Evolutionary conservation across 1,284 basidiomycete genomes (phyloP).

Genomic region (Marasmius oreades): DNA sequence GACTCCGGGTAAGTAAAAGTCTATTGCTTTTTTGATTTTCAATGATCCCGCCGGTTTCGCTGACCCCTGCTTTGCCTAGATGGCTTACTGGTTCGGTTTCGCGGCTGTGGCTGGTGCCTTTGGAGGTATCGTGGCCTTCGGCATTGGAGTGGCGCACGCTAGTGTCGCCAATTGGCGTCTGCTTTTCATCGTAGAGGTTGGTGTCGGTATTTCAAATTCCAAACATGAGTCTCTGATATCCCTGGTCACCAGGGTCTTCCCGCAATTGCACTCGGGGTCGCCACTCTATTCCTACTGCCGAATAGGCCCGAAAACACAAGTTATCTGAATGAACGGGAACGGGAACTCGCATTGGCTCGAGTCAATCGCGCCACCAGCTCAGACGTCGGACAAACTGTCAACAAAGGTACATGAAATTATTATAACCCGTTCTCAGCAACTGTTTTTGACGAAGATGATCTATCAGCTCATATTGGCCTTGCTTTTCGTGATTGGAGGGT

Average conservation of each 20-base stretch:
- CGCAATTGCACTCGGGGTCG: conserved; percentile 62
- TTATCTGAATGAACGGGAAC: conserved; percentile 70
- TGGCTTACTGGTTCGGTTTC: conserved; percentile 79
- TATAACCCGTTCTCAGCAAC: not conserved
- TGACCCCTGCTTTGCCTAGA: conserved; percentile 19
- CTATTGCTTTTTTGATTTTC: not conserved
- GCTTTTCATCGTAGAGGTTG: conserved; percentile 74
- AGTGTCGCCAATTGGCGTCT: conserved; percentile 60
- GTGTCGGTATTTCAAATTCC: conserved; percentile 4
- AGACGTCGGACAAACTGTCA: conserved; percentile 66
- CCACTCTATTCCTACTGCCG: conserved; percentile 67
- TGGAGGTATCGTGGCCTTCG: conserved; percentile 72
- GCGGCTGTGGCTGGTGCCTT: conserved; percentile 79
- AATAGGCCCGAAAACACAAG: conserved; percentile 73
- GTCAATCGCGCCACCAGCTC: conserved; percentile 69
- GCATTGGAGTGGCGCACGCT: conserved; percentile 54
- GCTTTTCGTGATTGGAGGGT: conserved; percentile 75
- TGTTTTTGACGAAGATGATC: conserved; percentile 1
- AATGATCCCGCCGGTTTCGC: not conserved
- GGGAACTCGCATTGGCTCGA: conserved; percentile 68
- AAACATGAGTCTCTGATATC: not conserved
- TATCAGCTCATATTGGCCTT: conserved; percentile 55
- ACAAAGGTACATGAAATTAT: conserved; percentile 45
- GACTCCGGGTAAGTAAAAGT: conserved; percentile 42
- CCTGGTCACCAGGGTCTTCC: conserved; percentile 53